Evolutionary conservation across 2,329 filamentous ascomycete genomes (phyloP).

Genomic region (Escovopsis sp.): DNA sequence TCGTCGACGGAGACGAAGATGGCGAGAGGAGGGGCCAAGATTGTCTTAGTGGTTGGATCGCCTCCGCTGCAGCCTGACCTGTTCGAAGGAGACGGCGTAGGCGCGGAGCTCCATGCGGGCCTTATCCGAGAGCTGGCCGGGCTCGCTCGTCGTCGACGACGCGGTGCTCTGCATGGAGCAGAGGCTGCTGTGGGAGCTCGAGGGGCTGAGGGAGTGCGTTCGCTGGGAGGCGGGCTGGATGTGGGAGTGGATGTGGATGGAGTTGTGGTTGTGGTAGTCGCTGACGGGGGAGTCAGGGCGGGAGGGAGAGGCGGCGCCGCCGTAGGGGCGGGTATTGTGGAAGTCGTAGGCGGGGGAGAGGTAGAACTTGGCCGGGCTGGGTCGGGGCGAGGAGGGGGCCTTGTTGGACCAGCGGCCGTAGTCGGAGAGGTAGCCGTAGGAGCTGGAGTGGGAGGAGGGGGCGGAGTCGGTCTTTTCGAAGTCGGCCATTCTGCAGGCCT

Average conservation of each 20-base stretch:
- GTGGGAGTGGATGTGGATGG: conserved; percentile 17
- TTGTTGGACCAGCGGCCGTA: conserved; percentile 34
- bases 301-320: conserved; percentile 26
- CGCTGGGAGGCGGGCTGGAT: conserved; percentile 20
- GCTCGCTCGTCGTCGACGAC: conserved; percentile 31
- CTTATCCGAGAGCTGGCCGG: conserved; percentile 52
- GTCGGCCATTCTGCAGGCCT: conserved; percentile 77
- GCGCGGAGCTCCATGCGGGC: conserved; percentile 65
- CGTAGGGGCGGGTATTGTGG: conserved; percentile 43
- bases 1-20: background rate
- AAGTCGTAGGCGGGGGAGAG: conserved; percentile 67
- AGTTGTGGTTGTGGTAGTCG: conserved; percentile 15
- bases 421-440: conserved; percentile 34
- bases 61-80: conserved; percentile 47
- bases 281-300: conserved; percentile 16
- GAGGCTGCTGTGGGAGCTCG: conserved; percentile 71
- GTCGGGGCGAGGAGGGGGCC: conserved; percentile 4
- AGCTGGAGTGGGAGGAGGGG: conserved; percentile 41
- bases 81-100: conserved; percentile 82
- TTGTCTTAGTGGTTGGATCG: conserved; percentile 32
- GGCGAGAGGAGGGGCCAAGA: background rate
- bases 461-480: conserved; percentile 53
- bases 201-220: conserved; percentile 37
- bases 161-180: conserved; percentile 57
- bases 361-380: conserved; percentile 37